Evolutionary conservation across 2,329 filamentous ascomycete genomes (phyloP).

Genomic region (Cytospora paraplurivora): DNA sequence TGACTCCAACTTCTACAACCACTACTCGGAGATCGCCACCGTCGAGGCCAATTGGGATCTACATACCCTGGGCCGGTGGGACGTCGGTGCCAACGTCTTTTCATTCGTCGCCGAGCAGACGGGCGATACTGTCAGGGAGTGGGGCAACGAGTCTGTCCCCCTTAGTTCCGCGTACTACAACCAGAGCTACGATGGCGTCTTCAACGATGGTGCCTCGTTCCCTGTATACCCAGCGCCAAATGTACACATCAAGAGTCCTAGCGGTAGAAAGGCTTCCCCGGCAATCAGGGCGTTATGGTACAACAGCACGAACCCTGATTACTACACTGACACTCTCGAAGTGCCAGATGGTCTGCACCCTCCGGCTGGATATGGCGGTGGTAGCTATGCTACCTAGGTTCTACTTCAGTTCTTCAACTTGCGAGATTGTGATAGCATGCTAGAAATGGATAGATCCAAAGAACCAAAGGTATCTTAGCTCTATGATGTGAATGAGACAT

Average conservation of each 20-base stretch:
- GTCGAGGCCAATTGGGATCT: slow-evolving; percentile 71
- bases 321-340: slow-evolving; percentile 36
- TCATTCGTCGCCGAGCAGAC: slow-evolving; percentile 61
- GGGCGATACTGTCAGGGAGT: slow-evolving; percentile 48
- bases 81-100: slow-evolving; percentile 73
- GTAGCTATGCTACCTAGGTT: slow-evolving; percentile 1
- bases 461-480: no score
- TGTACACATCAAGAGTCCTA: slow-evolving; percentile 32
- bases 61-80: slow-evolving; percentile 69
- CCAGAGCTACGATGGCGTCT: slow-evolving; percentile 37
- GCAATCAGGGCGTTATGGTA: slow-evolving; percentile 32
- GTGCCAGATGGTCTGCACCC: slow-evolving; percentile 36
- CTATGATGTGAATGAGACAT: no score
- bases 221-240: slow-evolving; percentile 35
- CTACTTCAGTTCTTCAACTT: neutral
- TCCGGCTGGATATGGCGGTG: slow-evolving; percentile 30
- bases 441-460: neutral
- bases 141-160: slow-evolving; percentile 22
- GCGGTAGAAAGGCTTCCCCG: slow-evolving; percentile 32
- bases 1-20: slow-evolving; percentile 71
- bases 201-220: slow-evolving; percentile 31
- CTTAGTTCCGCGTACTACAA: slow-evolving; percentile 26
- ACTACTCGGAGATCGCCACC: slow-evolving; percentile 70
- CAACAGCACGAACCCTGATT: slow-evolving; percentile 32
- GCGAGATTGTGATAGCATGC: neutral